These are phyloP conservation scores for Penicillium soppii DNA, from an alignment of 495 filamentous ascomycete genomes.

Conservation along the genomic window DNA sequence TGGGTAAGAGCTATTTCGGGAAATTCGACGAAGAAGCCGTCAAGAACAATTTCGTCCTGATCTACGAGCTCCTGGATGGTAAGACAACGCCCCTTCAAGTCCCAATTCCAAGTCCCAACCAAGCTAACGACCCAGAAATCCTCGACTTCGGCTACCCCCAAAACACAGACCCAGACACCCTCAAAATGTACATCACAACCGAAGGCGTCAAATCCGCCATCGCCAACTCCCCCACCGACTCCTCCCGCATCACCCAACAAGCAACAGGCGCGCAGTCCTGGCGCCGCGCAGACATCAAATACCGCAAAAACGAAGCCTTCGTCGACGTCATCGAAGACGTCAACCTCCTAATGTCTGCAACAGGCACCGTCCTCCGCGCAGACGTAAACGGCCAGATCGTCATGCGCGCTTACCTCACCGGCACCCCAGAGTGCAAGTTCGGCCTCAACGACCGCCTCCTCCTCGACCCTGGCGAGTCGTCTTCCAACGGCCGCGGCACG, in stretches of 20 bases:
- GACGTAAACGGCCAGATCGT: constrained; percentile 98
- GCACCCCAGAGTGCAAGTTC: constrained; percentile 99
- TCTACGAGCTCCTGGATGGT: constrained; percentile 98
- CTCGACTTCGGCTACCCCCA: constrained; percentile 99
- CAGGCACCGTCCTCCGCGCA: constrained; percentile 90
- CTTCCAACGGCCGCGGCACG: constrained; percentile 53
- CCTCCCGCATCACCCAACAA: constrained; percentile 97
- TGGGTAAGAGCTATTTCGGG: constrained; percentile 96
- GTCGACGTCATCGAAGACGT: constrained; percentile 99
- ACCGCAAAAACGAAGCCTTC: constrained; percentile 99
- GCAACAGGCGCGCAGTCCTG: constrained; percentile 96
- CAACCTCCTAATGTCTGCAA: constrained; percentile 96
- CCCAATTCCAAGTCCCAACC: too few species aligned
- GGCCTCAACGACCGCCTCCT: constrained; percentile 95
- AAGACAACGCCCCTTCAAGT: background rate
- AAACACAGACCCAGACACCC: constrained; percentile 97
- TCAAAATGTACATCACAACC: constrained; percentile 99
- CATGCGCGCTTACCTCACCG: constrained; percentile 97
- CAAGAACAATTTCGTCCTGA: constrained; percentile 99
- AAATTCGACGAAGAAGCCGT: constrained; percentile 99
- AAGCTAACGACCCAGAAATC: constrained; percentile 64
- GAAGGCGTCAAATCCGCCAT: constrained; percentile 97
- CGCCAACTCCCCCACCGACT: constrained; percentile 67
- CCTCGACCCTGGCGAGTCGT: constrained; percentile 68
- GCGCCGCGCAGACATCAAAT: constrained; percentile 96